These are phyloP conservation scores for Penicillium silybi DNA, from an alignment of 495 filamentous ascomycete species.

Conservation along the genomic window DNA sequence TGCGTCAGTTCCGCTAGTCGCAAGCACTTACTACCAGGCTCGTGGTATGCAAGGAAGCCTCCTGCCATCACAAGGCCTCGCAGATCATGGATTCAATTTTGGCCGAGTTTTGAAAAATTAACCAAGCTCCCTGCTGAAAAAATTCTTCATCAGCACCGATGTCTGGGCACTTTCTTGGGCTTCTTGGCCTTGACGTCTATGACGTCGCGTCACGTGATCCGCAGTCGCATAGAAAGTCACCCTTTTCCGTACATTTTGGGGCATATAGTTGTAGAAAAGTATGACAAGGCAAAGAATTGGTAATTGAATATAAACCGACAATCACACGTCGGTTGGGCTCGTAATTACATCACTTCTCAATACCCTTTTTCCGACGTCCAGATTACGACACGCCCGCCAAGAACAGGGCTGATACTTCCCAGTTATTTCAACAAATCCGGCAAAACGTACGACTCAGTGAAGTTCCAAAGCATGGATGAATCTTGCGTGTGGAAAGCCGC, in stretches of 20 bases:
- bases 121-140: neutral
- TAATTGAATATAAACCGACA: neutral
- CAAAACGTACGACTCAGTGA: constrained; percentile 6
- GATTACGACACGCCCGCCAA: neutral
- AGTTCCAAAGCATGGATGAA: constrained; percentile 16
- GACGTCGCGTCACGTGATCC: neutral
- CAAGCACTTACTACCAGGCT: constrained; percentile 25
- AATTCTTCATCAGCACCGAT: neutral
- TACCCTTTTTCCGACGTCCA: neutral
- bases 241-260: neutral
- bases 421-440: neutral
- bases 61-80: constrained; percentile 20
- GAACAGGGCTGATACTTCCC: neutral
- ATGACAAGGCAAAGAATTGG: neutral
- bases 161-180: constrained; percentile 9
- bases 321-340: neutral
- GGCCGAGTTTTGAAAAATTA: neutral
- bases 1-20: neutral
- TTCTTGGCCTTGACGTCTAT: constrained; percentile 5
- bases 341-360: neutral
- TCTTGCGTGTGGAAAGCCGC: constrained; percentile 17
- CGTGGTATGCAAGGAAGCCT: constrained; percentile 32
- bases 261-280: neutral
- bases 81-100: neutral
- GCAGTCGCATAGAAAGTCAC: neutral